Evolutionary conservation across 495 filamentous ascomycete genomes (phyloP).

Genomic region (Articulospora tetracladia): DNA sequence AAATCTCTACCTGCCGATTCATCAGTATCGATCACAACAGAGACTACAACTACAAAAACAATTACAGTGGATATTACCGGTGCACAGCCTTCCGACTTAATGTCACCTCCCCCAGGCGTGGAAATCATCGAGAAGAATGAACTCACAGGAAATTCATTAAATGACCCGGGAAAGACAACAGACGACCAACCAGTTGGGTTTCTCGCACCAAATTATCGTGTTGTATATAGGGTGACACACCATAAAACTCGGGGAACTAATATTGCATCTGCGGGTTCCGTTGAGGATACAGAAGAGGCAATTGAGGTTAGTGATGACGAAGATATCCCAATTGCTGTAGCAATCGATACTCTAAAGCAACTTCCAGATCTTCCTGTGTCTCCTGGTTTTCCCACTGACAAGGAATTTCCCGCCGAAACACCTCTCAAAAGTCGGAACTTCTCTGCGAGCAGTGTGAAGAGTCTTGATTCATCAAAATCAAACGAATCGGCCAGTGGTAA

Average conservation of each 20-base stretch:
- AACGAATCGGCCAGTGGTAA: background rate
- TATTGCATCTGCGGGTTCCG: slow-evolving; percentile 31
- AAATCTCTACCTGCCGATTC: slow-evolving; percentile 41
- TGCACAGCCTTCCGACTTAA: slow-evolving; percentile 51
- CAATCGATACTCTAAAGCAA: background rate
- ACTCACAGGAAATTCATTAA: slow-evolving; percentile 8
- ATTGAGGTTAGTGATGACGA: slow-evolving; percentile 11
- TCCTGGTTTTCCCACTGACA: background rate
- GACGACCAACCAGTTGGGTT: slow-evolving; percentile 14
- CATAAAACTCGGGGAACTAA: slow-evolving; percentile 34
- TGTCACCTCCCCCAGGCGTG: slow-evolving; percentile 56
- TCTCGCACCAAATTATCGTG: slow-evolving; percentile 30
- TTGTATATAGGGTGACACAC: slow-evolving; percentile 40
- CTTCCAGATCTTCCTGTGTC: background rate
- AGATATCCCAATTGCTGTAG: background rate
- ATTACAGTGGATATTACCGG: slow-evolving; percentile 72
- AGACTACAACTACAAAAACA: slow-evolving; percentile 59
- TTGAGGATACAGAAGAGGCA: slow-evolving; percentile 23
- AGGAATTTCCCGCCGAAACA: background rate
- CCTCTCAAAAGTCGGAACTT: background rate
- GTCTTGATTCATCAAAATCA: background rate
- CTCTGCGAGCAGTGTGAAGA: background rate
- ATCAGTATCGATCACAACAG: slow-evolving; percentile 61
- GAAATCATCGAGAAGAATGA: slow-evolving; percentile 58
- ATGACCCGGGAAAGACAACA: slow-evolving; percentile 1